Base-by-base conservation (phyloP, 2,329 filamentous ascomycete species). In the Biscogniauxia sp. region DNA sequence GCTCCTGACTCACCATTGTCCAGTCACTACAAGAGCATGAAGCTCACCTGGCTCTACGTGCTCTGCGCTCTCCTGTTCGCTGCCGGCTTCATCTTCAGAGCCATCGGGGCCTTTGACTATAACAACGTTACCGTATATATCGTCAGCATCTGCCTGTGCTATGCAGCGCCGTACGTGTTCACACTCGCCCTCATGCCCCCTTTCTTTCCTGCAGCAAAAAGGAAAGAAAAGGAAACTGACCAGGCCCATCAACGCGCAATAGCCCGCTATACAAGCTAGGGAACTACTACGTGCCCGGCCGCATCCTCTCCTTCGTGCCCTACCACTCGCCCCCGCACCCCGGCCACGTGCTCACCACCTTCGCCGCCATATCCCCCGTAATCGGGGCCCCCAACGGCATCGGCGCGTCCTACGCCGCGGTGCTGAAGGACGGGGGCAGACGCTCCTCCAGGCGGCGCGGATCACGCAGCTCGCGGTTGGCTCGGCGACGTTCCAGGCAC, bases 211-310 rank as follows among this genome's bases (percentile, higher is more conserved):
- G 13, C 2, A 45, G 2, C 15, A 15, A 37, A 2, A 49, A 4
- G 5, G 19, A 20, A 20, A 37, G 23, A n/a, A n/a, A n/a, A n/a
- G n/a, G n/a, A n/a, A 28, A 28, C 56, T 62, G 49, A 65, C 68
- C 9, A 32, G 51, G 41, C 37, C 11, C 28, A 8, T 32, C 3
- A 8, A 5, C 26, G 37, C 20, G 5, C 25, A 7, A 20, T 51
- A 81, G 81, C 19, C 84, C 84, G 1, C 73, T 86, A 8, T 81
- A 85, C 55, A 82, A 84, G 58, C 77, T 84, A 3, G 78, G 79
- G 51, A 85, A 86, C 67, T 87, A 87, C 69, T 80, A 85, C 64
- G 77, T 86, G 53, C 79, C 87, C 55, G 81, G 80, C 2, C 79
- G 84, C 2, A 77, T 85, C 17, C 75, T 87, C 6, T 83, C 82